Base-by-base conservation (phyloP, 345 rosid species). In the Xanthoceras sorbifolium region DNA sequence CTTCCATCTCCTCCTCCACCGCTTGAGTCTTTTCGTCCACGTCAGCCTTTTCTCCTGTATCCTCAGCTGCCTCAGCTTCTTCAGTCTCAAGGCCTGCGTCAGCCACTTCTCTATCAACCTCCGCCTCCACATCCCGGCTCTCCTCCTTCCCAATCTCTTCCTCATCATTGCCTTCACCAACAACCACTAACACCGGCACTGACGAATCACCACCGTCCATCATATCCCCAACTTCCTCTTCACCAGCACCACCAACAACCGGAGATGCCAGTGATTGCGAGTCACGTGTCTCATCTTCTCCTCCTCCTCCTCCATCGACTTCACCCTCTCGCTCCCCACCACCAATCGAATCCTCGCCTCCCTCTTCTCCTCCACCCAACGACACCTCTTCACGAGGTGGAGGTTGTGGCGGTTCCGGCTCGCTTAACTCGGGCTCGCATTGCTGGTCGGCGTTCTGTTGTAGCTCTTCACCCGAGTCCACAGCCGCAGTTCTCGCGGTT, bases 391-490 rank as follows among this genome's bases (percentile, higher is more conserved):
- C 66, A 32, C 36, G 36, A 2, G 36, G 36, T n/a, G n/a, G n/a
- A n/a, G n/a, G n/a, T 38, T 67, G 23, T 17, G 55, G 64, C 25
- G 74, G 44, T 34, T n/a, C 62, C 57, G 65, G 15, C 70, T 61
- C 80, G 66, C 66, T 74, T 67, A 69, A 60, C 78, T 77, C 86
- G 44, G 59, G 4, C 68, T 68, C 71, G 64, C 80, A 84, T 59
- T 79, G 79, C 7, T 77, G 17, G 52, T 72, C 75, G 36, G 66
- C 23, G 14, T 18, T 36, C 9, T 40, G 74, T n/a, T 15, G 77
- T 10, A 22, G 77, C 50, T 22, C 54, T 23, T 76, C 61, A 5
- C 69, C 55, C 9, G 67, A 17, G 59, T 44, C 57, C 72, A 44
- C 14, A 11, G 22, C 66, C 14, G 66, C 20, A 46, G 57, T 18